Evolutionary conservation across 208 protist species (phyloP), one percentile per base, ranked within the genome.

Genomic region (Leishmania turanica): DNA sequence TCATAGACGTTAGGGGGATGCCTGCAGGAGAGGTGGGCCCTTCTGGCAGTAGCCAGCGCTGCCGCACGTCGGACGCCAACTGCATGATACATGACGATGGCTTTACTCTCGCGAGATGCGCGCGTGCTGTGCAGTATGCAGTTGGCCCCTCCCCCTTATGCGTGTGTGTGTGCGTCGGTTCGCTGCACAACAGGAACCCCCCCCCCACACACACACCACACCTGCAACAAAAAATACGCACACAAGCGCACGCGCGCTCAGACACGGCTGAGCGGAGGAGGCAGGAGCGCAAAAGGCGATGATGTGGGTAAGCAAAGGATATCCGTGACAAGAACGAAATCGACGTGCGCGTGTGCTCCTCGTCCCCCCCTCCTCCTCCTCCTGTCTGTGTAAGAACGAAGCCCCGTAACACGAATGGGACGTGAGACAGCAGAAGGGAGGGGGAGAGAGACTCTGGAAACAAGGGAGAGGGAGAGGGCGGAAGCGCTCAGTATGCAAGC

Each of bases 31-130:
- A 66, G 3, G n/a, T 58, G 56, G 9, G 58, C 68, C 11, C 60
- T 65, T 34, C 70, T 60, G 37, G 72, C 60, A 3, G 62, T 68
- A 19, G 42, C 66, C 42, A 70, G 70, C 42, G 77, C 65, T 7
- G 77, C 77, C 13, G 77, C 56, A 15, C 73, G 68, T 19, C 74
- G 78, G 0, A 6, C 74, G 40, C 77, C 58, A n/a, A 73, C 73
- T 70, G 73, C 73, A 62, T 79, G 78, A 42, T 80, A 86, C 82
- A 86, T 86, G 77, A 73, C 27, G 69, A 53, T 34, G 9, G 27
- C 24, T 45, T 73, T 54, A 3, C 40, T 54, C 27, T 53, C 69
- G 40, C 45, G 27, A 47, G 69, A 54, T 51, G 47, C 31, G 40
- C 17, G 64, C 11, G 34, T 37, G 60, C 40, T 49, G 31, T 53